These are phyloP conservation scores for Xerocomus potaroensis DNA, from an alignment of 768 basidiomycete species.

Conservation along the genomic window DNA sequence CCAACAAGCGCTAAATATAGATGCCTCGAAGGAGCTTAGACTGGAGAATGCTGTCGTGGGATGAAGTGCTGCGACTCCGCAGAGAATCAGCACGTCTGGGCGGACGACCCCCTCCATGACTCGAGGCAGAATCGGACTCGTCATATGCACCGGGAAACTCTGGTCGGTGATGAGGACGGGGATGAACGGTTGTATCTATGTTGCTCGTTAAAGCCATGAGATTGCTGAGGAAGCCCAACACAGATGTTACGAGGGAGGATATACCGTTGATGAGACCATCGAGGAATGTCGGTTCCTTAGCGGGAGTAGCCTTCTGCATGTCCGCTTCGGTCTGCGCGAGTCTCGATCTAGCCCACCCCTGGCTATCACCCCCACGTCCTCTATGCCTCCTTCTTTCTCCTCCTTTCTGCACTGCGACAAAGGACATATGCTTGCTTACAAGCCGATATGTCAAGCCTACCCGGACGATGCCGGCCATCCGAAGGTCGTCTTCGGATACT, in stretches of 20 bases:
- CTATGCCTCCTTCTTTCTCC: slow-evolving; percentile 13
- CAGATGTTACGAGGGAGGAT: slow-evolving; percentile 12
- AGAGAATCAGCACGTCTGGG: neutral
- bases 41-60: slow-evolving; percentile 41
- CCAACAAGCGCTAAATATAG: slow-evolving; percentile 36
- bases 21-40: slow-evolving; percentile 44
- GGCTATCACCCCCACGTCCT: neutral
- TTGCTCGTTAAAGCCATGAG: neutral
- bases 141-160: slow-evolving; percentile 22
- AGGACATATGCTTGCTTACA: slow-evolving; percentile 50
- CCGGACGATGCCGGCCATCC: slow-evolving; percentile 44
- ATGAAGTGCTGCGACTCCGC: slow-evolving; percentile 8
- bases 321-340: neutral
- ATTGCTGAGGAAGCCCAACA: slow-evolving; percentile 10
- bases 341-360: slow-evolving; percentile 17
- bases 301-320: neutral
- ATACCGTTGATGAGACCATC: slow-evolving; percentile 17
- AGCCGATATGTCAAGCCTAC: slow-evolving; percentile 51
- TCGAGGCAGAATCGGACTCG: slow-evolving; percentile 11
- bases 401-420: slow-evolving; percentile 48
- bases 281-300: slow-evolving; percentile 9
- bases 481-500: slow-evolving; percentile 31
- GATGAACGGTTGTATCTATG: neutral
- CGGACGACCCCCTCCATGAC: slow-evolving; percentile 5
- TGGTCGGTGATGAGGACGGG: slow-evolving; percentile 1